Conservation (phyloP, 768 basidiomycete genomes). For the Tylopilus sp. region DNA sequence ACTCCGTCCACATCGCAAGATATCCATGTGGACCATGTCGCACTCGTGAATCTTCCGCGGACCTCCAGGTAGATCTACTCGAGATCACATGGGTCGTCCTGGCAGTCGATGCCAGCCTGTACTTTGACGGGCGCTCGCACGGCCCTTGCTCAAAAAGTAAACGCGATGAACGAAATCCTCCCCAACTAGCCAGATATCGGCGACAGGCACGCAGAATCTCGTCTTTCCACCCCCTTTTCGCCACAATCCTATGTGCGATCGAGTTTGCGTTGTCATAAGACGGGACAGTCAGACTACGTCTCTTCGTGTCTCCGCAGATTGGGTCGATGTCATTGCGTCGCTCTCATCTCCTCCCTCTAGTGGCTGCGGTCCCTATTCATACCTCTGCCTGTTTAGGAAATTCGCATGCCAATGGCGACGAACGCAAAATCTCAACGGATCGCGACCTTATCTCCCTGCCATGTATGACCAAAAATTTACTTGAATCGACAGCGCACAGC, state of each 20-base stretch:
- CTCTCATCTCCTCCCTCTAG: background rate
- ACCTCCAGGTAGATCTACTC: conserved; percentile 26
- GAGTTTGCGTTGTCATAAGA: conserved; percentile 5
- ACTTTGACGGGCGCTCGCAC: background rate
- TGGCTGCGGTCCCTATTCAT: background rate
- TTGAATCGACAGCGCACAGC: conserved; percentile 9
- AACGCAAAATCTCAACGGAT: conserved; percentile 25
- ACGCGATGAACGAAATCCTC: conserved; percentile 4
- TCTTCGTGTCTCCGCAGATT: conserved; percentile 11
- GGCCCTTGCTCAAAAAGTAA: conserved; percentile 21
- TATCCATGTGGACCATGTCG: conserved; percentile 29
- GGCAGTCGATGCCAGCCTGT: conserved; percentile 15
- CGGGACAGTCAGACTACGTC: background rate
- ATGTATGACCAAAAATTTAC: conserved; percentile 9
- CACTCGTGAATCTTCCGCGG: conserved; percentile 32
- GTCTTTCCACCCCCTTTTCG: conserved; percentile 28
- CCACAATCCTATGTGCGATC: conserved; percentile 17
- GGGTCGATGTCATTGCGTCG: conserved; percentile 13
- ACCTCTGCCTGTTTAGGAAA: conserved; percentile 7
- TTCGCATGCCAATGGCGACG: background rate
- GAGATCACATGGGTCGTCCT: conserved; percentile 23
- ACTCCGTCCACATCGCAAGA: conserved; percentile 31
- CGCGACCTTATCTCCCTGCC: conserved; percentile 31
- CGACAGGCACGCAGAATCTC: conserved; percentile 17
- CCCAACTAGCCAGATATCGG: conserved; percentile 10